Evolutionary conservation across 2,329 filamentous ascomycete species (phyloP).

Genomic region (Fusarium pilosicola): DNA sequence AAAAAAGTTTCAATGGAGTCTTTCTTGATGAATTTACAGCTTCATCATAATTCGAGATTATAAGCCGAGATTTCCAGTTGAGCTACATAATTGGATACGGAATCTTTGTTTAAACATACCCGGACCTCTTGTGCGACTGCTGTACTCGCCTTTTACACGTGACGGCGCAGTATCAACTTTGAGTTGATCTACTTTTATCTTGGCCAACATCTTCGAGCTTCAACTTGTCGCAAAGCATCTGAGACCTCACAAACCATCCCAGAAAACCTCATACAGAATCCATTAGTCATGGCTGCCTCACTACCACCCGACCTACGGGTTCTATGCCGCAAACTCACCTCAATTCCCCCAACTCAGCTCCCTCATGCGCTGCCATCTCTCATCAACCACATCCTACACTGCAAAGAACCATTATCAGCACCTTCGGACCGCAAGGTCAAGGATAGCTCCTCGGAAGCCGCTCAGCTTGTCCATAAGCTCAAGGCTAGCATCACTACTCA

Average conservation of each 20-base stretch:
- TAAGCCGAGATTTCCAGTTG: slow-evolving; percentile 3
- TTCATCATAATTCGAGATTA: slow-evolving; percentile 18
- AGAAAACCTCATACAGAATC: not conserved
- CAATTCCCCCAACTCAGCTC: slow-evolving; percentile 77
- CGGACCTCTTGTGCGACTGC: not conserved
- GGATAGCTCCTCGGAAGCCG: slow-evolving; percentile 69
- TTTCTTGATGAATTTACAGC: slow-evolving; percentile 19
- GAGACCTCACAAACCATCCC: not conserved
- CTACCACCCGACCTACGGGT: slow-evolving; percentile 69
- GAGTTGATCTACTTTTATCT: slow-evolving; percentile 4
- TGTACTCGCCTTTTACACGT: not conserved
- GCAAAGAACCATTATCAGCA: slow-evolving; percentile 69
- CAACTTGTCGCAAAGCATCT: slow-evolving; percentile 25
- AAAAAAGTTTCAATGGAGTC: slow-evolving; percentile 42
- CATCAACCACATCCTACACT: slow-evolving; percentile 67
- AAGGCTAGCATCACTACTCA: slow-evolving; percentile 81
- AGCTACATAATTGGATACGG: not conserved
- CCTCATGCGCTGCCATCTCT: slow-evolving; percentile 78
- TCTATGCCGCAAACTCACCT: slow-evolving; percentile 75
- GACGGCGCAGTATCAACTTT: slow-evolving; percentile 13
- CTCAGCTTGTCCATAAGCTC: slow-evolving; percentile 81
- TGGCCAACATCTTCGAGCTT: slow-evolving; percentile 3
- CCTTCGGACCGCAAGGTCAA: slow-evolving; percentile 70
- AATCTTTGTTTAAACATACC: not conserved
- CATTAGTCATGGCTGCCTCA: slow-evolving; percentile 46